A percentile compares a stretch with the other conserved stretches of the same genome.
Evolutionary conservation across 202 grass and related monocot species (phyloP).

Genomic region (Eragrostis tef): DNA sequence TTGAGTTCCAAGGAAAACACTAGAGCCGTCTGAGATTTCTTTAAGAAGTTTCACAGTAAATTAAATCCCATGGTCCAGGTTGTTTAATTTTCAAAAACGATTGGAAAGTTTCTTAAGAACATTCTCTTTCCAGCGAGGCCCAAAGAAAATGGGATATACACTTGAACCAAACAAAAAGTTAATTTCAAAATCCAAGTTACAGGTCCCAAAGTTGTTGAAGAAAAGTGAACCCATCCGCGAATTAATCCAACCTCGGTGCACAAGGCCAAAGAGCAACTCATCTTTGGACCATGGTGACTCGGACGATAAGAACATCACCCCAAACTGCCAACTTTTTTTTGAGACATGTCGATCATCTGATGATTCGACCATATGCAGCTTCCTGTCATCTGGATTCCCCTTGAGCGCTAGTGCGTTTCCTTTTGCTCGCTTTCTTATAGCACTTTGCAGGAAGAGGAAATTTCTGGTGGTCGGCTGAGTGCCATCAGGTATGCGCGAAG

Average conservation of each 20-base stretch:
- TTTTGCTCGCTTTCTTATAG: background rate
- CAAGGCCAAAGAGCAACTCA: background rate
- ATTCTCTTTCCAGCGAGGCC: background rate
- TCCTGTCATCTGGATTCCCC: background rate
- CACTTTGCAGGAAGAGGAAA: background rate
- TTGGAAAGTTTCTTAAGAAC: no score
- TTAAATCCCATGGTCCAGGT: background rate
- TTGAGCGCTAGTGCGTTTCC: background rate
- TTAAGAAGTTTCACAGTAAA: no score
- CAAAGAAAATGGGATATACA: no score
- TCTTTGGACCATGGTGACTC: slow-evolving; percentile 13
- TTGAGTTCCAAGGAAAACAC: no score
- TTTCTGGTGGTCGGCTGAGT: background rate
- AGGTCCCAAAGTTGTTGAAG: background rate
- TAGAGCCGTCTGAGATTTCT: no score
- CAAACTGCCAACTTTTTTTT: background rate
- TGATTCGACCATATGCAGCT: background rate
- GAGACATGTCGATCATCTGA: background rate
- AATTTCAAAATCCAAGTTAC: background rate
- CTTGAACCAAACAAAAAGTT: no score
- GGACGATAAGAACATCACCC: background rate
- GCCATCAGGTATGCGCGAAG: no score
- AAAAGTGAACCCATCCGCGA: background rate
- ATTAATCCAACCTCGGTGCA: background rate
- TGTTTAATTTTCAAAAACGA: background rate